Conservation (phyloP, 768 basidiomycete species). For the Mycena filopes region DNA sequence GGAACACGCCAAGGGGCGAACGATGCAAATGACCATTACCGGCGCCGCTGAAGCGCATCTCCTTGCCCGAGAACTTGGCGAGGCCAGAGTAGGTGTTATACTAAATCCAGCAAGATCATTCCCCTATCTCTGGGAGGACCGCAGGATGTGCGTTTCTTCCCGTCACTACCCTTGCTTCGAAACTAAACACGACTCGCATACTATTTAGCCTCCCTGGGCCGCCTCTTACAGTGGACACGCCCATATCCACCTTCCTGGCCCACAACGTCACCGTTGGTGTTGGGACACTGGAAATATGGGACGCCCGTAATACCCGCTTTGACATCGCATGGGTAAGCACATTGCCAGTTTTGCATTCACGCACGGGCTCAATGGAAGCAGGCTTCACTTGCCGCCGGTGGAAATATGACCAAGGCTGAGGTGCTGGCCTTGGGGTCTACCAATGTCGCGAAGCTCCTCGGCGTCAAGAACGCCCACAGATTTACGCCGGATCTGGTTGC, state of each 20-base stretch:
- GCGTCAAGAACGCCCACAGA: too few species aligned
- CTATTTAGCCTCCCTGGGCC: constrained; percentile 73
- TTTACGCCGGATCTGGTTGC: too few species aligned
- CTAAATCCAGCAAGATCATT: constrained; percentile 71
- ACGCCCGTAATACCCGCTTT: constrained; percentile 79
- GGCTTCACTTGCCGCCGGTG: constrained; percentile 40
- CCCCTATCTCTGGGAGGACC: constrained; percentile 77
- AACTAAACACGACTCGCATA: background rate
- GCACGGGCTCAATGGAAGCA: constrained; percentile 27
- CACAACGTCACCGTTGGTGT: constrained; percentile 81
- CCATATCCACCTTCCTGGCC: constrained; percentile 67
- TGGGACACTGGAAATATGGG: constrained; percentile 73
- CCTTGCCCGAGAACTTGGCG: constrained; percentile 73
- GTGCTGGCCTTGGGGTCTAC: constrained; percentile 58
- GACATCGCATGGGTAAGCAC: constrained; percentile 82
- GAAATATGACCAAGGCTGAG: constrained; percentile 50
- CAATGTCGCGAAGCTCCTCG: constrained; percentile 50
- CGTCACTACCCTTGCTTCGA: too few species aligned
- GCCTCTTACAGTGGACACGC: constrained; percentile 67
- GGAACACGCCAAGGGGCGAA: constrained; percentile 54
- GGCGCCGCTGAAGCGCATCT: constrained; percentile 76
- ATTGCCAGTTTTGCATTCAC: constrained; percentile 41
- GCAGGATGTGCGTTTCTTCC: constrained; percentile 67
- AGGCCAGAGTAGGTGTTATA: constrained; percentile 59
- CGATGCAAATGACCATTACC: constrained; percentile 68